Conservation (phyloP, 164 flowering plant genomes). For the Vitis riparia region DNA sequence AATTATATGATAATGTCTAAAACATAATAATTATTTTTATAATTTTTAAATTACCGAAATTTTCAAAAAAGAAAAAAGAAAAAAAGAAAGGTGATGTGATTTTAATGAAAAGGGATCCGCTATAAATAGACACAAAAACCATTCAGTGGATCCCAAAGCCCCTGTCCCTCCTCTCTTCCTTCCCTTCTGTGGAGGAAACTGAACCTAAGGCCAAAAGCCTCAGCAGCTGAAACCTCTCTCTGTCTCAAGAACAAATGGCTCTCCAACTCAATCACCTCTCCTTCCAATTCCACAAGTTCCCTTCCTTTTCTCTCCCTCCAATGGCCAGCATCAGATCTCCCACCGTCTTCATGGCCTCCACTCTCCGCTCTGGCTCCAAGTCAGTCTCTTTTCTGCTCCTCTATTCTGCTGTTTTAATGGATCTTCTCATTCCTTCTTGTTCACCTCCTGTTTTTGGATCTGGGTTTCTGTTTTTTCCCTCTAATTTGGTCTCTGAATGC, state of each 20-base stretch:
- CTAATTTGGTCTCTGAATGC: background rate
- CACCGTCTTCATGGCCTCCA: constrained; percentile 60
- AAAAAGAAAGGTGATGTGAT: too few relatives aligned
- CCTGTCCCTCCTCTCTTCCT: background rate
- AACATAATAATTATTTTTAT: too few relatives aligned
- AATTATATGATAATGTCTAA: too few relatives aligned
- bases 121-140: too few relatives aligned
- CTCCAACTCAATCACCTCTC: constrained; percentile 41
- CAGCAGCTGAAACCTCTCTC: background rate
- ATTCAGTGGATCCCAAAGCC: too few relatives aligned
- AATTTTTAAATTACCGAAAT: too few relatives aligned
- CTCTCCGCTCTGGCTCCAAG: constrained; percentile 51
- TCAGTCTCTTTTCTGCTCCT: constrained; percentile 15
- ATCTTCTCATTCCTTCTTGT: constrained; percentile 3
- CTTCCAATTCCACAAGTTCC: constrained; percentile 35
- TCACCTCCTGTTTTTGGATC: constrained; percentile 22
- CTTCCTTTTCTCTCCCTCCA: constrained; percentile 40
- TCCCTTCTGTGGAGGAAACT: constrained; percentile 17
- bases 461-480: constrained; percentile 8
- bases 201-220: constrained; percentile 4
- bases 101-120: too few relatives aligned
- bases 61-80: too few relatives aligned
- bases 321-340: constrained; percentile 56
- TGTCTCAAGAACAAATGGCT: constrained; percentile 36
- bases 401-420: background rate